These are phyloP conservation scores for Dianthus caryophyllus DNA, from an alignment of 148 eudicot species.

Conservation along the genomic window DNA sequence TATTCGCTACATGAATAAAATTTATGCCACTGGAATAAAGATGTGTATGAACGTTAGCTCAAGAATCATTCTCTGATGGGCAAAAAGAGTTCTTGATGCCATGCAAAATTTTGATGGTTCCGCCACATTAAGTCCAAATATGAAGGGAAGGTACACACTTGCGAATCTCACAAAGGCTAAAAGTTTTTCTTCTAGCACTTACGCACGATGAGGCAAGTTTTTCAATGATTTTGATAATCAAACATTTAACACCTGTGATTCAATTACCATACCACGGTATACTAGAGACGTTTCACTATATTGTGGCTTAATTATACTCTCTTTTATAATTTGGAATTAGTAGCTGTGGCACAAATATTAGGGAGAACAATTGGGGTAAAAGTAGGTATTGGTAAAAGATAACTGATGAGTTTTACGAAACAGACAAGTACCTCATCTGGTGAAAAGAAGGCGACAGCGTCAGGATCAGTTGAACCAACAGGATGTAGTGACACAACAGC, in stretches of 20 bases:
- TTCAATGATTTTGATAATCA: no score
- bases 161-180: no score
- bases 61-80: neutral
- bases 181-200: no score
- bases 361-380: no score
- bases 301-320: neutral
- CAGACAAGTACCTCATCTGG: constrained; percentile 77
- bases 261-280: no score
- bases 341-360: no score
- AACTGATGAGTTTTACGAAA: neutral
- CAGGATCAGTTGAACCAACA: constrained; percentile 81
- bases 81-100: neutral
- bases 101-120: neutral
- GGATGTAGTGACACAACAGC: constrained; percentile 85
- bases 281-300: no score
- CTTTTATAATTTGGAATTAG: no score
- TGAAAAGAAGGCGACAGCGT: constrained; percentile 90
- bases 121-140: no score
- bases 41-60: neutral
- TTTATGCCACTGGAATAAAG: neutral
- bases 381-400: neutral
- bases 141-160: no score
- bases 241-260: no score
- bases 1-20: neutral
- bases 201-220: no score